Evolutionary conservation across 2,329 filamentous ascomycete species (phyloP).

Genomic region (Paramyrothecium sp.): DNA sequence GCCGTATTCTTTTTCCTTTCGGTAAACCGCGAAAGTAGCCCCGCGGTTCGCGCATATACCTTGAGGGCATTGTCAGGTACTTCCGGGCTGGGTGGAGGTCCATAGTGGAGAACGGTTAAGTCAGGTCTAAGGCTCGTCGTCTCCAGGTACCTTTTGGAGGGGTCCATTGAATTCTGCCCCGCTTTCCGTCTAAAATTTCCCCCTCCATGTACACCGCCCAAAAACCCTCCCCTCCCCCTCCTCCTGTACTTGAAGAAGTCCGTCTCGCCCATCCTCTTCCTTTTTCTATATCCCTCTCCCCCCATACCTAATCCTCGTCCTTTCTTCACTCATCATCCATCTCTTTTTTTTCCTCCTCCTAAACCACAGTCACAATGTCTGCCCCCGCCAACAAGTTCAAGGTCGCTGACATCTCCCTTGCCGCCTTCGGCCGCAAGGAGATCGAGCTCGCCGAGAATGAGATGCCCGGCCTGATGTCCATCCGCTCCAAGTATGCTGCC

Average conservation of each 20-base stretch:
- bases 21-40: not conserved
- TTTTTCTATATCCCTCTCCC: slow-evolving; percentile 13
- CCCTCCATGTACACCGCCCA: slow-evolving; percentile 13
- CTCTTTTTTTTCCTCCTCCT: slow-evolving; percentile 11
- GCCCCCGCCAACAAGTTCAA: slow-evolving; percentile 93
- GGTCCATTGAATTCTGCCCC: not conserved
- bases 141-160: not conserved
- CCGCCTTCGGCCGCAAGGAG: slow-evolving; percentile 98
- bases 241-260: not conserved
- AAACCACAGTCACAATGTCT: slow-evolving; percentile 49
- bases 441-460: slow-evolving; percentile 95
- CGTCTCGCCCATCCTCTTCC: slow-evolving; percentile 9
- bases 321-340: slow-evolving; percentile 18
- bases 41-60: not conserved
- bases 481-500: slow-evolving; percentile 82
- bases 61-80: not conserved
- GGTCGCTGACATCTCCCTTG: slow-evolving; percentile 96
- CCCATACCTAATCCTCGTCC: slow-evolving; percentile 8
- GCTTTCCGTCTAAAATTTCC: slow-evolving; percentile 1
- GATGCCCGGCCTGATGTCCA: slow-evolving; percentile 98
- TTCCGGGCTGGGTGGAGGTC: not conserved
- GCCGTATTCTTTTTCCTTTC: too few species aligned
- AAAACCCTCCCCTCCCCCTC: slow-evolving; percentile 2
- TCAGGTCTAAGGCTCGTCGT: not conserved
- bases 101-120: not conserved